Percentiles rank a stretch among this genome's conserved stretches.
Conservation (phyloP, 192 early-diverging fungal genomes). For the Coemansia sp. region DNA sequence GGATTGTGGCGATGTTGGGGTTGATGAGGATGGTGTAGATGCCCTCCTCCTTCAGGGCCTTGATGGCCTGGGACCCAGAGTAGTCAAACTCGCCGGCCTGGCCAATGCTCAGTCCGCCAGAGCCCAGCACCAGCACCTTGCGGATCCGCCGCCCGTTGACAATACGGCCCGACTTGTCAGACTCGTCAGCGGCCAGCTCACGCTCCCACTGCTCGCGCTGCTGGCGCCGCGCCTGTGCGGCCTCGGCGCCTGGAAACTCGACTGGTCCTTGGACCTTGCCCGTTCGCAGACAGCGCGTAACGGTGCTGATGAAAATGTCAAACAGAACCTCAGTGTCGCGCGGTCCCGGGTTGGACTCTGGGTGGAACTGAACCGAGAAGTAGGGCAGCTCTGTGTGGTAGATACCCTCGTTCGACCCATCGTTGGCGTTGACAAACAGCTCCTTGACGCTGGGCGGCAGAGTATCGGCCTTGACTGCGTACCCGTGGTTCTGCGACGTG, state of each 20-base stretch:
- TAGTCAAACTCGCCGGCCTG: slow-evolving; percentile 99
- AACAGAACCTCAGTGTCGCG: slow-evolving; percentile 97
- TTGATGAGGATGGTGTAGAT: slow-evolving; percentile 98
- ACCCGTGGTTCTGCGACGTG: slow-evolving; percentile 98
- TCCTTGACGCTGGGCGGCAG: slow-evolving; percentile 67
- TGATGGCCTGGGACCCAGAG: slow-evolving; percentile 96
- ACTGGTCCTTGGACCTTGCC: slow-evolving; percentile 73
- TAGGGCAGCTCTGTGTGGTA: slow-evolving; percentile 85
- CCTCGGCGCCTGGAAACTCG: slow-evolving; percentile 61
- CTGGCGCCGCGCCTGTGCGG: slow-evolving; percentile 29
- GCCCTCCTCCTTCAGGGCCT: slow-evolving; percentile 95
- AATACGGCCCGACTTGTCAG: slow-evolving; percentile 49
- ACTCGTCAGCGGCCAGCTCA: slow-evolving; percentile 38
- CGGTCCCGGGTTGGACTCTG: slow-evolving; percentile 93
- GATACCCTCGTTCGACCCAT: slow-evolving; percentile 98
- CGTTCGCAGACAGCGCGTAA: slow-evolving; percentile 63
- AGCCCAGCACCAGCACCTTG: slow-evolving; percentile 95
- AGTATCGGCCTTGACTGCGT: slow-evolving; percentile 83
- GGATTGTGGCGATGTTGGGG: slow-evolving; percentile 99
- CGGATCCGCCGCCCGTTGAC: slow-evolving; percentile 65
- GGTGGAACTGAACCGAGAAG: slow-evolving; percentile 99
- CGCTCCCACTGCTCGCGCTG: slow-evolving; percentile 44
- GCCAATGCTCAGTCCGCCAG: slow-evolving; percentile 95
- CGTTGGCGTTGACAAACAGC: slow-evolving; percentile 97
- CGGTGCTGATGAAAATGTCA: slow-evolving; percentile 84